Evolutionary conservation across 805 yeast genomes (phyloP), one percentile per base, ranked within the genome.

Genomic region (Gaillardinia entomophila): DNA sequence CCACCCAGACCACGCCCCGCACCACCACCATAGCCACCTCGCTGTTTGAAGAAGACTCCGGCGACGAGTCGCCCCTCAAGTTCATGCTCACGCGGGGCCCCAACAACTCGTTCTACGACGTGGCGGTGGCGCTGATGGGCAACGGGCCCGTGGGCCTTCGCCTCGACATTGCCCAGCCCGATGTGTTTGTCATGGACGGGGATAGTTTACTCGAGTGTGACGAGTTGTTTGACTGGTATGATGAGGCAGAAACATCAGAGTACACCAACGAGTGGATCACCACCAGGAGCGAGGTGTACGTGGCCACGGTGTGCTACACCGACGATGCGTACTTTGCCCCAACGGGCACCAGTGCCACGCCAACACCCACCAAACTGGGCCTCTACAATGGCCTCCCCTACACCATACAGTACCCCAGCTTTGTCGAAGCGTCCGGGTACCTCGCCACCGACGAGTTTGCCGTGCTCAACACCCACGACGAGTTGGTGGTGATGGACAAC

Each of bases 121-220:
- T 19, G 6, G 22, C 22, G 22, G 6, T 19, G 8, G 22, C 22
- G 8, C 6, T 6, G 12, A 26, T 47, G 4, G 44, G 32, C 12
- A 40, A 37, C 17, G 42, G 46, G 12, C 26, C 31, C 2, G 28
- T 51, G 18, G 43, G 42, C 12, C 38, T 56, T 2, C 42, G 63
- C 24, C 27, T 61, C 24, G 71, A 64, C 40, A 19, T 53, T 14
- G 15, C 54, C n/a, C 70, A 59, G 42, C 64, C 65, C 4, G 62
- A 63, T 12, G 26, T 61, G 2, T 65, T 69, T 69, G 60, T 59
- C 13, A 40, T 64, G 42, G 47, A 60, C 33, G 55, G 49, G 4
- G 32, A 49, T 12, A 28, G 32, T 3, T 38, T 60, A 28, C 37
- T 43, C 24, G 45, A 46, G 26, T 65, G 70, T 38, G 27, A 34